Percentiles rank a stretch among this genome's conserved stretches.
Evolutionary conservation across 192 early-diverging fungal genomes (phyloP).

Genomic region (Podila epicladia): DNA sequence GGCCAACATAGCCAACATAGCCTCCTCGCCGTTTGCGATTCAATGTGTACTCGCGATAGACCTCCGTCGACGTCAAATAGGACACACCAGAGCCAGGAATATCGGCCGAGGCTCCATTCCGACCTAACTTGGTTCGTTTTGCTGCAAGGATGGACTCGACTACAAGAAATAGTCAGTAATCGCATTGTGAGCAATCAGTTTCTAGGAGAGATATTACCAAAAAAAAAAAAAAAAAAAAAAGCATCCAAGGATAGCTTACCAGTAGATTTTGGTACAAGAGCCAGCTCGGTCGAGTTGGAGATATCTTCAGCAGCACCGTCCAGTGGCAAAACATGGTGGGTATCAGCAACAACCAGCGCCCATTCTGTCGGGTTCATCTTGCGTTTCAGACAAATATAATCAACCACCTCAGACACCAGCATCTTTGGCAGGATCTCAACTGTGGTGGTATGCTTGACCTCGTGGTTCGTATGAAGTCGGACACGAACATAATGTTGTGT

Average conservation of each 20-base stretch:
- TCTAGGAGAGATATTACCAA: neutral
- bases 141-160: constrained; percentile 9
- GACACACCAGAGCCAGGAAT: constrained; percentile 47
- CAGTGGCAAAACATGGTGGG: constrained; percentile 76
- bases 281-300: constrained; percentile 69
- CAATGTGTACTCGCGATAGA: constrained; percentile 75
- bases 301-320: constrained; percentile 81
- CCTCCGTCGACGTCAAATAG: constrained; percentile 42
- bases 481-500: constrained; percentile 64
- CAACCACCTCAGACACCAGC: constrained; percentile 83
- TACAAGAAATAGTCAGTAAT: neutral
- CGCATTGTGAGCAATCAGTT: neutral
- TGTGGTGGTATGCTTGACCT: constrained; percentile 93
- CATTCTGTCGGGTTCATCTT: constrained; percentile 89
- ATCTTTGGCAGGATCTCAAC: constrained; percentile 77
- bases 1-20: constrained; percentile 88
- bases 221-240: neutral
- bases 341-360: constrained; percentile 84
- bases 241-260: constrained; percentile 15
- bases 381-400: constrained; percentile 87
- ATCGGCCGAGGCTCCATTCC: constrained; percentile 11
- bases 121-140: constrained; percentile 24
- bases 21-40: constrained; percentile 83
- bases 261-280: constrained; percentile 73
- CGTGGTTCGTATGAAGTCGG: constrained; percentile 60